Evolutionary conservation across 148 eudicot genomes (phyloP), one percentile per base, ranked within the genome.

Genomic region (Fagopyrum homotropicum): DNA sequence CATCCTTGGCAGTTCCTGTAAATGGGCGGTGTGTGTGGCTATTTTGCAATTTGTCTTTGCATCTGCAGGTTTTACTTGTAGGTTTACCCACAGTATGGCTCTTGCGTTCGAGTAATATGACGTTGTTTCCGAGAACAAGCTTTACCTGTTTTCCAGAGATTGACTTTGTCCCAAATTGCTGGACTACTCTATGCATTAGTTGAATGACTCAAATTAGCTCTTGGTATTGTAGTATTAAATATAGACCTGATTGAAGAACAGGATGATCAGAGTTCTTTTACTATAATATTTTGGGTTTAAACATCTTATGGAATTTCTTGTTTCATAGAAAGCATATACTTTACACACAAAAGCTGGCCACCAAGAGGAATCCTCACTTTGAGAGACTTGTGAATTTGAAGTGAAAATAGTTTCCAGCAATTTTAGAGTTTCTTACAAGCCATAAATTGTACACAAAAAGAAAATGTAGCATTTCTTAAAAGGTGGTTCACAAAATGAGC

Each of bases 11-110:
- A 14, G 69, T 1, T 63, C n/a, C 15, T 63, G 45, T 63, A 63
- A 30, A 63, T 63, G 69, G 71, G 17, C 11, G 40, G 40, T 35
- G 40, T 66, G 69, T 16, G 44, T 22, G 30, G 29, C 11, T 29
- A 29, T 10, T 11, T 15, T 26, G 69, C 45, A 44, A 35, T 35
- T 63, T 43, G 71, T 66, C 71, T 40, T 66, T 66, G 71, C 17
- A 9, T 66, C 71, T 66, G 71, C 71, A 40, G 71, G 71, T 40
- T 66, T 35, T 40, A 22, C 64, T 22, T 59, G 11, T 59, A 59
- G 64, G 64, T 8, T 17, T 29, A 59, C 5, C 40, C 2, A 54
- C 30, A 59, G 35, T 59, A 59, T 59, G 29, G 29, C 22, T 30
- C 11, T 59, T 59, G 64, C 35, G 10, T 10, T 5, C 47, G 46